Conservation (phyloP, 2,329 filamentous ascomycete species). For the Ophiobolus disseminans region DNA sequence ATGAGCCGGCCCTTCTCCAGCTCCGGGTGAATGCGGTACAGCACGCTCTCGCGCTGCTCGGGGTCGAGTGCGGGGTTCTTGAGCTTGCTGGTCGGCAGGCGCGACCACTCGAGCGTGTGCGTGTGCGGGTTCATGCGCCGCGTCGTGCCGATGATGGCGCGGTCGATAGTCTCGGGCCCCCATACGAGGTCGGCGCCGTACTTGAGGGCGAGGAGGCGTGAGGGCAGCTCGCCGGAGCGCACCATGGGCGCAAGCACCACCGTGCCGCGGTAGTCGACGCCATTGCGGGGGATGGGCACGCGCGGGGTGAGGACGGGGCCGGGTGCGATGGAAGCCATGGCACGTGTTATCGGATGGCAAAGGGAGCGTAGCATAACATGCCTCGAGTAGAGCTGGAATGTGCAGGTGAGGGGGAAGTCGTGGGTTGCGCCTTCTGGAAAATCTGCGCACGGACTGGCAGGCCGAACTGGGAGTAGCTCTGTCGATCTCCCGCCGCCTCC, state of each 20-base stretch:
- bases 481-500: constrained; percentile 2
- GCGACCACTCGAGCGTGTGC: constrained; percentile 83
- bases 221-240: constrained; percentile 93
- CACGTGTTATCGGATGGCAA: constrained; percentile 33
- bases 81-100: constrained; percentile 73
- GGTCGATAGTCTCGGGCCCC: constrained; percentile 96
- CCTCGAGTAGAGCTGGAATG: constrained; percentile 8
- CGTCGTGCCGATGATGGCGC: constrained; percentile 85
- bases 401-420: constrained; percentile 4
- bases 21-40: constrained; percentile 83
- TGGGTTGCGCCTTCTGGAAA: constrained; percentile 10
- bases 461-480: background rate
- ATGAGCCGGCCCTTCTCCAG: constrained; percentile 78
- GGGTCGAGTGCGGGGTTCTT: constrained; percentile 64
- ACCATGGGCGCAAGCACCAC: constrained; percentile 98
- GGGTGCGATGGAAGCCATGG: constrained; percentile 39
- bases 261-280: constrained; percentile 93
- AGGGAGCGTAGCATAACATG: constrained; percentile 52
- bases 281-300: constrained; percentile 84
- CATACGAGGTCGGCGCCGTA: constrained; percentile 98
- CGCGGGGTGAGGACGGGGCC: too few species aligned
- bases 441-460: constrained; percentile 11
- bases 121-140: constrained; percentile 78
- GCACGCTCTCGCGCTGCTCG: constrained; percentile 67
- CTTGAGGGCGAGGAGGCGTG: constrained; percentile 84